Evolutionary conservation across 306 rosid genomes (phyloP).

Genomic region (Bauhinia variegata): DNA sequence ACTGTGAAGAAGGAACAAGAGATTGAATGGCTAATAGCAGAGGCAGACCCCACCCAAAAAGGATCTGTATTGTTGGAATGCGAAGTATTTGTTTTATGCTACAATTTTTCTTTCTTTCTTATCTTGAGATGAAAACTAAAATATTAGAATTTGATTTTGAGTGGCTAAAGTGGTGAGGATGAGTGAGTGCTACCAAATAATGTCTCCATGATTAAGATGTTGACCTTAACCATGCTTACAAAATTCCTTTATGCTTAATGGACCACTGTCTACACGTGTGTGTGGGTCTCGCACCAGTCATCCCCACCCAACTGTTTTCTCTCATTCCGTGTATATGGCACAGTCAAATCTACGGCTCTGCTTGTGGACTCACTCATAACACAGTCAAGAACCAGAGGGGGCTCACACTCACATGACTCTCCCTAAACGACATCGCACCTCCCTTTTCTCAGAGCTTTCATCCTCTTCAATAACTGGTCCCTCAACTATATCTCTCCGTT

Average conservation of each 20-base stretch:
- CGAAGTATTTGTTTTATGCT: constrained; percentile 61
- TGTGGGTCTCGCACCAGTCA: constrained; percentile 56
- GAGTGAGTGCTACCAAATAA: constrained; percentile 58
- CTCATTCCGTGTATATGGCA: too few relatives aligned
- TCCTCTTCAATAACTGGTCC: neutral
- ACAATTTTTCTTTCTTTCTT: constrained; percentile 32
- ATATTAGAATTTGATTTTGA: constrained; percentile 33
- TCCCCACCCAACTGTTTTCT: too few relatives aligned
- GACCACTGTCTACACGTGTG: constrained; percentile 78
- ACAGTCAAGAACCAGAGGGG: too few relatives aligned
- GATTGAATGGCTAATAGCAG: constrained; percentile 48
- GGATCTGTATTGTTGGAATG: too few relatives aligned
- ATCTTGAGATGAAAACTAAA: constrained; percentile 22
- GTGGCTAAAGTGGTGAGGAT: constrained; percentile 50
- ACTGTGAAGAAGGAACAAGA: too few relatives aligned
- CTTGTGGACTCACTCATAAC: neutral
- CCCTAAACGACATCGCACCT: constrained; percentile 43
- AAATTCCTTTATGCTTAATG: constrained; percentile 66
- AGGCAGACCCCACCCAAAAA: too few relatives aligned
- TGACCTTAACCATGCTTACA: constrained; percentile 68
- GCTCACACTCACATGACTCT: constrained; percentile 42
- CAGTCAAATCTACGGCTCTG: neutral
- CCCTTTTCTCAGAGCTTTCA: constrained; percentile 9
- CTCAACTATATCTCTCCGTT: too few relatives aligned
- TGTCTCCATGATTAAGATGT: constrained; percentile 72